These are phyloP conservation scores for Fennellomyces sp. DNA, from an alignment of 371 early-diverging fungal genomes.

Conservation along the genomic window DNA sequence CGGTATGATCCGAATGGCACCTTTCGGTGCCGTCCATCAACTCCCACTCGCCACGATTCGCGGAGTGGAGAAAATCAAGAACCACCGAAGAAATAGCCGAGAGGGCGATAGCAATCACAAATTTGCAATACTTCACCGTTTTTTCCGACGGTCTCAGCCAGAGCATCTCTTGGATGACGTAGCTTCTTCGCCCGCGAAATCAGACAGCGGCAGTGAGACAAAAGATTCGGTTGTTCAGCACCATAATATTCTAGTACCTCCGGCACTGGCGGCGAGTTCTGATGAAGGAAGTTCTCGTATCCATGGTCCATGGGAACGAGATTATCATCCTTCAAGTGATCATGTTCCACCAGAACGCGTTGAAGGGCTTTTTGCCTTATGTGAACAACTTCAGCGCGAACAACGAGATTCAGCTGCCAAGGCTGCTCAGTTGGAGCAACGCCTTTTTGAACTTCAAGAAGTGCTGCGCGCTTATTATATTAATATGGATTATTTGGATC, in stretches of 20 bases:
- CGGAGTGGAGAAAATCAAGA: neutral
- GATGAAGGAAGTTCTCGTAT: neutral
- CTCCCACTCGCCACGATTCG: constrained; percentile 27
- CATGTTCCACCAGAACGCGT: neutral
- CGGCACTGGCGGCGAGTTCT: neutral
- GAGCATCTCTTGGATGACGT: neutral
- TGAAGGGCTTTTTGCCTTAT: neutral
- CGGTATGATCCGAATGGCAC: constrained; percentile 46
- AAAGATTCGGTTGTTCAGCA: neutral
- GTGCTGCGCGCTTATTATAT: constrained; percentile 43
- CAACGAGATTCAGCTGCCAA: neutral
- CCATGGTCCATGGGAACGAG: neutral
- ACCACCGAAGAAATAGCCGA: neutral
- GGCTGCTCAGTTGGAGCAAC: constrained; percentile 22
- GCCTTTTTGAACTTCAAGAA: constrained; percentile 37
- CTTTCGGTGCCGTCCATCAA: constrained; percentile 44
- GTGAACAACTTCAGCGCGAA: constrained; percentile 10
- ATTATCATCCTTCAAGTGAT: neutral
- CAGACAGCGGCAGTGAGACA: neutral
- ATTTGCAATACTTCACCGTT: neutral
- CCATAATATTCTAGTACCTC: neutral
- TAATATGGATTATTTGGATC: constrained; percentile 39
- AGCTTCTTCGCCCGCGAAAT: neutral
- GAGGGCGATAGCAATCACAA: neutral
- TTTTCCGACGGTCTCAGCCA: neutral